These are phyloP conservation scores for Diphasiastrum complanatum DNA, from an alignment of 83 land plant species.

Conservation along the genomic window DNA sequence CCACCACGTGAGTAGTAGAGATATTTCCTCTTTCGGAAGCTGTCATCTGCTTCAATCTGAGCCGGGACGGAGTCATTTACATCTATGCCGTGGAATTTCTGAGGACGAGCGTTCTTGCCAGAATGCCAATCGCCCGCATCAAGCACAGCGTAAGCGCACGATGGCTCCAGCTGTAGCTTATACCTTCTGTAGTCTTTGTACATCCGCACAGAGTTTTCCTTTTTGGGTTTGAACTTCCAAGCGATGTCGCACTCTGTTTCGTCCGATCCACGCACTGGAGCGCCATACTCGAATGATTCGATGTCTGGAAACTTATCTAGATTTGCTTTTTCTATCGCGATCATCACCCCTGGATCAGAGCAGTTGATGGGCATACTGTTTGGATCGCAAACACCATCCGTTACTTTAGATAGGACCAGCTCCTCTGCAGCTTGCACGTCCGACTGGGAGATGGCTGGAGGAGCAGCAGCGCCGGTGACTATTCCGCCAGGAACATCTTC, in stretches of 20 bases:
- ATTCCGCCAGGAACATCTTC: conserved; percentile 50
- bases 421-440: neutral
- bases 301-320: conserved; percentile 58
- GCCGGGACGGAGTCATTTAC: conserved; percentile 45
- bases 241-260: conserved; percentile 67
- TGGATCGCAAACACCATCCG: conserved; percentile 29
- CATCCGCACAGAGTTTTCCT: conserved; percentile 50
- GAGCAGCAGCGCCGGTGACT: too few relatives aligned
- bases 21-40: conserved; percentile 55
- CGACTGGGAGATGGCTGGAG: neutral
- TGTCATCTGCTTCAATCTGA: conserved; percentile 35
- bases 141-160: conserved; percentile 48
- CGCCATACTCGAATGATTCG: conserved; percentile 59
- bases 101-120: conserved; percentile 56
- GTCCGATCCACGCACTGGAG: conserved; percentile 48
- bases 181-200: conserved; percentile 82
- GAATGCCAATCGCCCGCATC: conserved; percentile 78
- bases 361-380: conserved; percentile 43
- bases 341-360: conserved; percentile 55
- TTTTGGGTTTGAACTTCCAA: conserved; percentile 72
- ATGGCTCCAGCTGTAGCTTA: conserved; percentile 29
- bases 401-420: neutral
- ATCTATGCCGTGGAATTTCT: neutral
- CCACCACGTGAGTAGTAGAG: conserved; percentile 66
- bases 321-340: conserved; percentile 48